Conservation (phyloP, 176 grass and related monocot genomes). For the Triticum dicoccoides region DNA sequence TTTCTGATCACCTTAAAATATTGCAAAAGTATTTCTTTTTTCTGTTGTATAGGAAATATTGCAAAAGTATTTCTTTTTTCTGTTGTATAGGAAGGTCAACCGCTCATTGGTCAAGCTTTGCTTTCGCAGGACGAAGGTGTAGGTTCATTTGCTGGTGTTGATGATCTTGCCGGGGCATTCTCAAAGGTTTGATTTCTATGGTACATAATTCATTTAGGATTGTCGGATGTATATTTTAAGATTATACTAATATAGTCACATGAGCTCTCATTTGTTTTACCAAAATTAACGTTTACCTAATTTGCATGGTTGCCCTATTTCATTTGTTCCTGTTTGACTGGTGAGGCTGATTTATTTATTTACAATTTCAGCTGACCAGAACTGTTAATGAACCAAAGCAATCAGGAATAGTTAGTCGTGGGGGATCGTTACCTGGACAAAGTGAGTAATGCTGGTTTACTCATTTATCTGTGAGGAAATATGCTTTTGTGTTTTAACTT, state of each 20-base stretch:
- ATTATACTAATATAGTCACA: slow-evolving; percentile 4
- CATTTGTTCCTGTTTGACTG: neutral
- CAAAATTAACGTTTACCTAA: neutral
- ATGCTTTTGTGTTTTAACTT: neutral
- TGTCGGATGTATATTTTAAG: neutral
- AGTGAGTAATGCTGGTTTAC: slow-evolving; percentile 43
- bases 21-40: neutral
- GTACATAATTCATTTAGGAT: neutral
- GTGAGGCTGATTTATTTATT: neutral
- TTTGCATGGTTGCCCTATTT: neutral
- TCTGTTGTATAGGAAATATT: neutral
- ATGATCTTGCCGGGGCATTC: slow-evolving; percentile 64
- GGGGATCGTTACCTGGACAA: slow-evolving; percentile 58
- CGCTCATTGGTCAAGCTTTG: slow-evolving; percentile 12
- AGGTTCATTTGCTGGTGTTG: slow-evolving; percentile 47
- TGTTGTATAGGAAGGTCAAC: neutral
- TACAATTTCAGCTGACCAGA: slow-evolving; percentile 56
- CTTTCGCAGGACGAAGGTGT: slow-evolving; percentile 43
- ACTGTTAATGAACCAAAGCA: slow-evolving; percentile 51
- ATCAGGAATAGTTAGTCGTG: slow-evolving; percentile 33
- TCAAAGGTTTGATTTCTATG: slow-evolving; percentile 45
- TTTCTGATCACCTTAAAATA: neutral
- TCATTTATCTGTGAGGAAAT: neutral
- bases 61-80: neutral
- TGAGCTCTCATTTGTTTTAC: slow-evolving; percentile 2